Base-by-base conservation (phyloP, 805 yeast species). In the Yamadazyma phyllophila region DNA sequence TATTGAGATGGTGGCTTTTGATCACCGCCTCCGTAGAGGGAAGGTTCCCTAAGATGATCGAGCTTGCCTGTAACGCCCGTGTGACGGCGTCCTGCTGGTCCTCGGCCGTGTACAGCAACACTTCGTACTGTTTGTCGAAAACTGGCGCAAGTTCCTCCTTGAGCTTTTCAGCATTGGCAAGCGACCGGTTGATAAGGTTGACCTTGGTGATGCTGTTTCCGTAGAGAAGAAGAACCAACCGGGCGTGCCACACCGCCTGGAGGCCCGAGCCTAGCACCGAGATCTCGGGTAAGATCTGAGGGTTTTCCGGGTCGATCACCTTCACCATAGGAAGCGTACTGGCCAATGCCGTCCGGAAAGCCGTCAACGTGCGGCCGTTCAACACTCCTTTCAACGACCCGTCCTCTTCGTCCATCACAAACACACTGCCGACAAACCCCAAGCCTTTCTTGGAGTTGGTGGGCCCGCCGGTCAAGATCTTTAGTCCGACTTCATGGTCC, bases 231-330 rank as follows among this genome's bases (percentile, higher is more conserved):
- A 73, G 57, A 3, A 77, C 69, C 45, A 74, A 63, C 53, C 66
- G 69, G 30, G 72, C 64, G 56, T 83, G 88, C 89, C 89, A 83
- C 50, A 70, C 73, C 0, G 82, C 83, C 59, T 83, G 88, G 30
- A 72, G 69, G 0, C 88, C 89, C 26, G 78, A 77, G 1, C 88
- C 89, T 56, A 77, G 79, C 12, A 76, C 78, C 24, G 66, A 52
- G 35, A 69, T 29, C 29, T 57, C 61, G 0, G 64, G 61, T 14
- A 64, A 50, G 10, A 67, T 46, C 7, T 60, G 41, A 3, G 65
- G 58, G 5, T 52, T 56, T 4, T 31, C 14, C 8, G 40, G 36
- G 29, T 63, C 57, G 3, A 61, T 48, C 0, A 59, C 52, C 46
- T 70, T 72, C 10, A 60, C 62, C 46, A 82, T 55, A 0, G 79